Conservation (phyloP, 23 red algal species). For the Cyanidium caldarium region DNA sequence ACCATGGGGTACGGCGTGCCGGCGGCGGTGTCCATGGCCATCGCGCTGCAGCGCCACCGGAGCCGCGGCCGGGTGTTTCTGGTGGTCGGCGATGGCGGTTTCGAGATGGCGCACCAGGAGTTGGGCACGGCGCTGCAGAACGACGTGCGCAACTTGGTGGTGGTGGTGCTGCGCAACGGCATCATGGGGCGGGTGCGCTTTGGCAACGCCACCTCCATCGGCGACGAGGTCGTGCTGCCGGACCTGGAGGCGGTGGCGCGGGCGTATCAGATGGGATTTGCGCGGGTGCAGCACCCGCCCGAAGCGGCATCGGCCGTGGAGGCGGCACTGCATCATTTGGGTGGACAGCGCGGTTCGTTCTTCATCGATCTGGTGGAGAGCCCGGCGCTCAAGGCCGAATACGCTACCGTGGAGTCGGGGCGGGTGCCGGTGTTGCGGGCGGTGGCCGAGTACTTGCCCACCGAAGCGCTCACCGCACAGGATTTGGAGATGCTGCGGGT, state of each 20-base stretch:
- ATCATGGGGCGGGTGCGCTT: neutral
- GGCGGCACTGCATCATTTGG: neutral
- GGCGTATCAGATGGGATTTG: neutral
- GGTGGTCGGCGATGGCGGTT: neutral
- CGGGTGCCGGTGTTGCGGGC: neutral
- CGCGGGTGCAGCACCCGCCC: neutral
- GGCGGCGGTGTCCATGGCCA: neutral
- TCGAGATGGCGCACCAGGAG: neutral
- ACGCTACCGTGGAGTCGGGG: neutral
- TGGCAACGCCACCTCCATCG: neutral
- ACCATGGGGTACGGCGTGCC: constrained; percentile 4
- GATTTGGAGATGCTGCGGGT: neutral
- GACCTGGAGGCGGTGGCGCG: neutral
- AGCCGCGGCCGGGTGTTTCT: neutral
- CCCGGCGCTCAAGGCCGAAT: constrained; percentile 1
- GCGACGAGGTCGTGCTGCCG: neutral
- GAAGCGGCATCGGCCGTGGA: neutral
- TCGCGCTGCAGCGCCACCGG: neutral
- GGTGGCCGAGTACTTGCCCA: neutral
- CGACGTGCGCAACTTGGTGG: neutral
- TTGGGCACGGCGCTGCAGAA: neutral
- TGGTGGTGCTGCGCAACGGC: neutral
- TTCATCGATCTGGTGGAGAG: constrained; percentile 4
- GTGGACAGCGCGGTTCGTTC: neutral
- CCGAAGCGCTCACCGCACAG: neutral